These are phyloP conservation scores for Cyclotella cryptica DNA, from an alignment of 108 stramenopile species.

Conservation along the genomic window DNA sequence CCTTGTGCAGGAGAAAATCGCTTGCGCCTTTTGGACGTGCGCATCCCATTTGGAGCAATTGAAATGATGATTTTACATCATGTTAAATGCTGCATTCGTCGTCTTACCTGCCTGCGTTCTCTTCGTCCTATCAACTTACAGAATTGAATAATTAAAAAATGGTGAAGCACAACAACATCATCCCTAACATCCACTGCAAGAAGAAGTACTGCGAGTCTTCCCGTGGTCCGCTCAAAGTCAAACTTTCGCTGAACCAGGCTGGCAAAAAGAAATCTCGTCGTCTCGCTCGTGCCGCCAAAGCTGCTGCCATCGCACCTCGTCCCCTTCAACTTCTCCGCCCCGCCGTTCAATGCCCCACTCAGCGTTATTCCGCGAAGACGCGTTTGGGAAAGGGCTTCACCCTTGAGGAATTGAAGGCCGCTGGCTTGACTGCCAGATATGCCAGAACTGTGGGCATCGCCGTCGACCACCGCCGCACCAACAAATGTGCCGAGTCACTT, in stretches of 20 bases:
- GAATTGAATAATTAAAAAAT: slow-evolving; percentile 52
- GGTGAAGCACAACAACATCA: slow-evolving; percentile 99
- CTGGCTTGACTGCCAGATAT: slow-evolving; percentile 83
- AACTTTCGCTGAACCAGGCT: slow-evolving; percentile 95
- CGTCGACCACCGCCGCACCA: slow-evolving; percentile 94
- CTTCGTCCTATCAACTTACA: not conserved
- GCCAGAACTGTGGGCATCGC: slow-evolving; percentile 97
- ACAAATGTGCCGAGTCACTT: slow-evolving; percentile 87
- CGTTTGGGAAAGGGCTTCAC: slow-evolving; percentile 97
- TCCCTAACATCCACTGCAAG: slow-evolving; percentile 99
- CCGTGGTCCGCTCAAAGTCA: slow-evolving; percentile 93
- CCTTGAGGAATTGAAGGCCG: slow-evolving; percentile 95
- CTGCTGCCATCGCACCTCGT: slow-evolving; percentile 95
- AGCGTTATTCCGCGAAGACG: slow-evolving; percentile 95
- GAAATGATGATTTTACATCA: too few species aligned
- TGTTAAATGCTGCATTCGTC: too few species aligned
- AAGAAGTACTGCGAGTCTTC: slow-evolving; percentile 93
- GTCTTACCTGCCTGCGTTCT: not conserved
- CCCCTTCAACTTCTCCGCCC: slow-evolving; percentile 95
- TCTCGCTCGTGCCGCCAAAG: slow-evolving; percentile 92
- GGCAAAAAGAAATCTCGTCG: slow-evolving; percentile 97
- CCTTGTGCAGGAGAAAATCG: too few species aligned
- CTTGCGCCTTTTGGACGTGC: too few species aligned
- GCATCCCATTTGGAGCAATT: too few species aligned
- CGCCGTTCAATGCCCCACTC: slow-evolving; percentile 96